Percentiles rank a stretch among this genome's conserved stretches.
Evolutionary conservation across 1,284 basidiomycete species (phyloP).

Genomic region (Malassezia yamatoensis): DNA sequence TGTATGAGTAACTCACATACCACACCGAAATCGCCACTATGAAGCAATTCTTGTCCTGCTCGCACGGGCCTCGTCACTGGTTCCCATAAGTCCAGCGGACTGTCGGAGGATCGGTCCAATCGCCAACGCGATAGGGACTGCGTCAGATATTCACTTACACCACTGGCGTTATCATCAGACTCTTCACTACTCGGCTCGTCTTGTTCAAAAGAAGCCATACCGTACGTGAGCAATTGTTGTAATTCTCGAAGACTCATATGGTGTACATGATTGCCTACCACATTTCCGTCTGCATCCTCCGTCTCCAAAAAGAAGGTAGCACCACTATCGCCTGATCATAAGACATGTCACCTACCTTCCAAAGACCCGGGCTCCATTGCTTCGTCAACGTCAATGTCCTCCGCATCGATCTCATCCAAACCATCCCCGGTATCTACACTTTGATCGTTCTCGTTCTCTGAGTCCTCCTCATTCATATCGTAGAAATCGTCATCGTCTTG

Average conservation of each 20-base stretch:
- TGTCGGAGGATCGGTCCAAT: constrained; percentile 8
- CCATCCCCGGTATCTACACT: neutral
- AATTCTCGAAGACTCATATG: neutral
- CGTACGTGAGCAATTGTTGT: constrained; percentile 17
- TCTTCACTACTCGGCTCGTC: constrained; percentile 20
- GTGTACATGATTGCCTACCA: neutral
- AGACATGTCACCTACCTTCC: constrained; percentile 21
- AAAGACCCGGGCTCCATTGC: constrained; percentile 6
- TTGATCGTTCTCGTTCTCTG: constrained; percentile 16
- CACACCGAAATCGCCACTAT: constrained; percentile 72
- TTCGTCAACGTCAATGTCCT: constrained; percentile 20
- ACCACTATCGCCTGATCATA: constrained; percentile 17
- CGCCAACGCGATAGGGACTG: constrained; percentile 15
- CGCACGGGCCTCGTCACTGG: constrained; percentile 57
- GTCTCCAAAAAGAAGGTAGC: constrained; percentile 14
- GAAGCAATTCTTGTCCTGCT: constrained; percentile 62
- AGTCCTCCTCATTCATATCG: constrained; percentile 13
- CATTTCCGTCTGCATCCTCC: neutral
- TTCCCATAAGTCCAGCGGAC: constrained; percentile 31
- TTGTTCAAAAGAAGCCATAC: constrained; percentile 21
- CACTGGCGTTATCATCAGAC: constrained; percentile 13
- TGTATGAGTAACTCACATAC: neutral
- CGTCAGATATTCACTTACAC: constrained; percentile 9
- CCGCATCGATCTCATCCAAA: constrained; percentile 24
- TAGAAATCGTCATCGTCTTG: constrained; percentile 16